Evolutionary conservation across 2,329 filamentous ascomycete genomes (phyloP), one percentile per base, ranked within the genome.

Genomic region (Xylaria sp.): DNA sequence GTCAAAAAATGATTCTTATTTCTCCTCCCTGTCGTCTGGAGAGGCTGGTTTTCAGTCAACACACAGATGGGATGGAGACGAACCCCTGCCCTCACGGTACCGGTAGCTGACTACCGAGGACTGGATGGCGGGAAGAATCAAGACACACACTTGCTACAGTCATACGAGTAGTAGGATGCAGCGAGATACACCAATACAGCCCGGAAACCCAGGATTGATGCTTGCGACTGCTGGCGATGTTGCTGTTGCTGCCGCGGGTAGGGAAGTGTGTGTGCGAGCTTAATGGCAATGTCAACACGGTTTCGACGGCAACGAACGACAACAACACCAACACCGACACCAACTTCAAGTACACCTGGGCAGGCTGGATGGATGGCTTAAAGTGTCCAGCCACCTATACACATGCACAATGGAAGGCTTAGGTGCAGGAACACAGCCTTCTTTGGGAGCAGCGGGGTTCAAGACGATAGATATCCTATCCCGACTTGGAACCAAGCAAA

Each of bases 381-480:
- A 51, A 56, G 42, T 25, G 65, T 59, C 62, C 61, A 63, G 57
- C 61, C 67, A 62, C 62, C 65, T 65, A 65, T 55, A 68, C 68
- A 68, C 65, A 65, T 69, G 62, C 62, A 65, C 61, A 56, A 67
- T 42, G 47, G 54, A 60, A 59, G 61, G 62, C 59, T 54, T 45
- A 61, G 65, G 61, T 51, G 65, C 57, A 59, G 51, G 57, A 58
- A 49, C 66, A 63, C 66, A 68, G 66, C 66, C 66, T 53, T 63
- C 55, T 66, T 60, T 56, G 33, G 47, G 47, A 42, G 61, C 58
- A 69, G 61, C 49, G 33, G 67, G 55, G 63, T 22, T 44, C 33
- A 64, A 45, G 55, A 33, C 15, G 31, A 49, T 49, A 31, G 53
- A 38, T 20, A 13, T 54, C 31, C 39, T 50, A 47, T 63, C 42